Base-by-base conservation (phyloP, 2,329 filamentous ascomycete species). In the Emergomyces pasteurianus region DNA sequence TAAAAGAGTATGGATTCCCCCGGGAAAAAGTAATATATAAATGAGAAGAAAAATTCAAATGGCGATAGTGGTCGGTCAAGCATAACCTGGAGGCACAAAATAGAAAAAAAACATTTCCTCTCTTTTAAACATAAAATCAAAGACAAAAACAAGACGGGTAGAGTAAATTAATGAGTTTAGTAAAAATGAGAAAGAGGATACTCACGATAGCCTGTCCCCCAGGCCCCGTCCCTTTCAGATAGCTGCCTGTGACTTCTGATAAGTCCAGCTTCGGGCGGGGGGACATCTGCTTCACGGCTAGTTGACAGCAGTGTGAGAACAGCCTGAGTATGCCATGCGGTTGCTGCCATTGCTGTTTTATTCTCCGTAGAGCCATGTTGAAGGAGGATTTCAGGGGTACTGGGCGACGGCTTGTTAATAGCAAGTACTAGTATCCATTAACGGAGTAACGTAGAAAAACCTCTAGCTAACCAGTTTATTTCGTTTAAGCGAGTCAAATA, bases 161-260 rank as follows among this genome's bases (percentile, higher is more conserved):
- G 42, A 40, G 16, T 36, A 43, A 21, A 9, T 12, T 18, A 16
- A 58, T 14, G n/a, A 14, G 18, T n/a, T 18, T 9, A 56, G 36
- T 23, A 56, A n/a, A 46, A 10, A 60, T 14, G 28, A 7, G 57
- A 50, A 9, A 34, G 21, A n/a, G 31, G 9, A 18, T 14, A 72
- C 78, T 59, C 75, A 90, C 87, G 77, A 97, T 97, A 73, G 96
- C 96, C 72, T 99, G 94, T 0, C 94, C 94, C 28, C 94, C 94
- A 0, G 94, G 92, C 1, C 94, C 94, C 67, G 85, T 89, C 68
- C 94, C 94, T 72, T 94, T 95, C 63, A 99, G 81, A 75, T 95
- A 97, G 49, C 81, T 82, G 70, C 96, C 89, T 61, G 87, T 85
- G 66, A 97, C 85, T 58, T 96, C 91, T 21, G 81, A 78, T 66